phyloP scores from a whole-genome alignment of 257 asterid species.

The Ajuga chamaepitys region DNA sequence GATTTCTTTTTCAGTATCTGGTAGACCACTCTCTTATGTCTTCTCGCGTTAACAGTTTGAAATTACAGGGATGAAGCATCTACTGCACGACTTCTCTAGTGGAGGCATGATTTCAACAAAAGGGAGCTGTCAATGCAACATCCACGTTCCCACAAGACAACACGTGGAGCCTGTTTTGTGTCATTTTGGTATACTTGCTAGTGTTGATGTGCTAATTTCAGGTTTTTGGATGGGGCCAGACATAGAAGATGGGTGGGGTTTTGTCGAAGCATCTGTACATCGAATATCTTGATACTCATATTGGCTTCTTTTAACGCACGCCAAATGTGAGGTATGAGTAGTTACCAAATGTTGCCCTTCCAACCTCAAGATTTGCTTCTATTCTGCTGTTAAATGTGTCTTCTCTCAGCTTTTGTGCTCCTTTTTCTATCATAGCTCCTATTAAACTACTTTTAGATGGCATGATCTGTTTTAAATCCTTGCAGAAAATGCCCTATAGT shows the following conservation, averaged over 20 bases:
- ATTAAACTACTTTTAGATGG: neutral
- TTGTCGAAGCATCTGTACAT: slow-evolving; percentile 48
- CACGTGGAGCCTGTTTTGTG: slow-evolving; percentile 14
- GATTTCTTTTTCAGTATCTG: neutral
- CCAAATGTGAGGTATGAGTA: neutral
- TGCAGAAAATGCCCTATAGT: neutral
- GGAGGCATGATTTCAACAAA: slow-evolving; percentile 21
- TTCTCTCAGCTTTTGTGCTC: neutral
- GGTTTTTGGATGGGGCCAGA: slow-evolving; percentile 84
- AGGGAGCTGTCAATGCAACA: slow-evolving; percentile 13
- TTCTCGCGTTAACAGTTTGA: slow-evolving; percentile 6
- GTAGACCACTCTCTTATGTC: neutral
- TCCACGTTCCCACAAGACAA: slow-evolving; percentile 18
- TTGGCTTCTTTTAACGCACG: neutral
- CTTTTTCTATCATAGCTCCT: neutral
- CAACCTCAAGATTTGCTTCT: neutral
- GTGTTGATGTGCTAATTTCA: slow-evolving; percentile 27
- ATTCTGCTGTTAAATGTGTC: neutral
- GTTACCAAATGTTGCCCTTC: neutral
- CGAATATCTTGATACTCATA: slow-evolving; percentile 14
- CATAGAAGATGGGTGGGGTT: slow-evolving; percentile 77
- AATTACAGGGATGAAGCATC: slow-evolving; percentile 16
- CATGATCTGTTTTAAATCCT: neutral
- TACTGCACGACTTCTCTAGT: slow-evolving; percentile 2
- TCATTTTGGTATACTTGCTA: slow-evolving; percentile 18